Evolutionary conservation across 2,329 filamentous ascomycete genomes (phyloP).

Genomic region (Colletotrichum shisoi): DNA sequence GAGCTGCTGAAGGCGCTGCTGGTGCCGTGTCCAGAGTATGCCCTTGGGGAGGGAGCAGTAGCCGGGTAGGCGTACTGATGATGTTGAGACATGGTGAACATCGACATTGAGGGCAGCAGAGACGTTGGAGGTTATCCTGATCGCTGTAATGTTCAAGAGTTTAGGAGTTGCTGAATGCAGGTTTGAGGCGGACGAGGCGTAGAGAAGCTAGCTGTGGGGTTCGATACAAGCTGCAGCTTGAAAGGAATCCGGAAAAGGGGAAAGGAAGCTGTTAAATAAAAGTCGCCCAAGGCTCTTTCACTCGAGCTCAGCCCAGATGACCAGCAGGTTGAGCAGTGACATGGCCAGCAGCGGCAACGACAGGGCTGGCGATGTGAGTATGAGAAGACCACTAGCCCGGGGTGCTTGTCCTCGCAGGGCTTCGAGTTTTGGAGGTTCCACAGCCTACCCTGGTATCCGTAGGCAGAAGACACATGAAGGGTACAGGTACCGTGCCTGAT

Average conservation of each 20-base stretch:
- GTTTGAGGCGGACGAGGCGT: conserved; percentile 2
- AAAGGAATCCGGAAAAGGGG: conserved; percentile 7
- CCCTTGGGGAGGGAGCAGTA: conserved; percentile 61
- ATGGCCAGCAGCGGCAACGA: conserved; percentile 28
- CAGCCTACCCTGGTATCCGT: conserved; percentile 14
- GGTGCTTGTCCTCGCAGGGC: conserved; percentile 26
- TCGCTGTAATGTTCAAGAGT: neutral
- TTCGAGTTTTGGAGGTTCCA: conserved; percentile 18
- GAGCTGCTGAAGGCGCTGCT: conserved; percentile 95
- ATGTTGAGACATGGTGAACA: conserved; percentile 57
- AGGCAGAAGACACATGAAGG: conserved; percentile 17
- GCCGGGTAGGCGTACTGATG: conserved; percentile 53
- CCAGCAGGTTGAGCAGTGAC: conserved; percentile 29
- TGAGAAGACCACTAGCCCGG: conserved; percentile 4
- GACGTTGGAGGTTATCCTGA: neutral
- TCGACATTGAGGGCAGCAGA: conserved; percentile 42
- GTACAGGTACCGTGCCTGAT: conserved; percentile 28
- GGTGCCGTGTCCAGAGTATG: conserved; percentile 76
- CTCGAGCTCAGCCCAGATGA: conserved; percentile 20
- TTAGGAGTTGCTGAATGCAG: conserved; percentile 1
- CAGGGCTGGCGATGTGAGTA: conserved; percentile 31
- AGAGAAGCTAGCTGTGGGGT: conserved; percentile 5
- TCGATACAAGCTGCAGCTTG: conserved; percentile 1
- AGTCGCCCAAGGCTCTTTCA: conserved; percentile 27
- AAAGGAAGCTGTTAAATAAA: conserved; percentile 38